Evolutionary conservation across 2,329 filamentous ascomycete genomes (phyloP).

Genomic region (Monosporascus sp.): DNA sequence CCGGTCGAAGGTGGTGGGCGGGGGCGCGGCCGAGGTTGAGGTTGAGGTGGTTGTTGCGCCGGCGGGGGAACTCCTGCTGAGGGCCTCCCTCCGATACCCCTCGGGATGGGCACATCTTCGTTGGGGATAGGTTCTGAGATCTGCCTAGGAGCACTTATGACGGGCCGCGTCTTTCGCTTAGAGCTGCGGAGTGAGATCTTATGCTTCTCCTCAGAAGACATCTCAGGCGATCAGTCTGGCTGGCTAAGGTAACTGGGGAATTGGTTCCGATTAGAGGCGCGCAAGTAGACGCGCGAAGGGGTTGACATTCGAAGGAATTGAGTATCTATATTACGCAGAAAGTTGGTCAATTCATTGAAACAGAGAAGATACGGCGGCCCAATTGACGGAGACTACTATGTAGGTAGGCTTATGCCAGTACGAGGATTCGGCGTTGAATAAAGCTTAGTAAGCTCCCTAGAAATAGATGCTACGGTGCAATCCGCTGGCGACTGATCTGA

Average conservation of each 20-base stretch:
- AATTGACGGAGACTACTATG: too few relatives aligned
- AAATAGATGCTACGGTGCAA: too few relatives aligned
- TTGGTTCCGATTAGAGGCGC: background rate
- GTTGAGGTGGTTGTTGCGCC: conserved; percentile 29
- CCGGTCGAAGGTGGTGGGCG: conserved; percentile 45
- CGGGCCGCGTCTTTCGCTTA: conserved; percentile 56
- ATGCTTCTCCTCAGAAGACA: conserved; percentile 59
- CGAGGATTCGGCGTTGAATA: too few relatives aligned
- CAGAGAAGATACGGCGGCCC: too few relatives aligned
- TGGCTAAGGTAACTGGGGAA: background rate
- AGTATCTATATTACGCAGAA: too few relatives aligned
- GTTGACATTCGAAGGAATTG: too few relatives aligned
- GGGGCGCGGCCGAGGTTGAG: conserved; percentile 25
- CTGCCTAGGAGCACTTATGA: conserved; percentile 57
- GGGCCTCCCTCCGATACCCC: conserved; percentile 28
- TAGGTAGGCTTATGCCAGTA: too few relatives aligned
- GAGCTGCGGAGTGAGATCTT: conserved; percentile 59
- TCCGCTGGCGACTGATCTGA: too few relatives aligned
- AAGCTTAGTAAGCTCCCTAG: too few relatives aligned
- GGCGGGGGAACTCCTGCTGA: conserved; percentile 18
- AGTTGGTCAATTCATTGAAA: too few relatives aligned
- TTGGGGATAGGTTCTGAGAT: conserved; percentile 57
- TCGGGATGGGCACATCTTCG: conserved; percentile 35
- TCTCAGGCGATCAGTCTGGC: conserved; percentile 22
- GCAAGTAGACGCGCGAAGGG: too few relatives aligned